Conservation (phyloP, 495 filamentous ascomycete genomes). For the Xylaria palmicola region DNA sequence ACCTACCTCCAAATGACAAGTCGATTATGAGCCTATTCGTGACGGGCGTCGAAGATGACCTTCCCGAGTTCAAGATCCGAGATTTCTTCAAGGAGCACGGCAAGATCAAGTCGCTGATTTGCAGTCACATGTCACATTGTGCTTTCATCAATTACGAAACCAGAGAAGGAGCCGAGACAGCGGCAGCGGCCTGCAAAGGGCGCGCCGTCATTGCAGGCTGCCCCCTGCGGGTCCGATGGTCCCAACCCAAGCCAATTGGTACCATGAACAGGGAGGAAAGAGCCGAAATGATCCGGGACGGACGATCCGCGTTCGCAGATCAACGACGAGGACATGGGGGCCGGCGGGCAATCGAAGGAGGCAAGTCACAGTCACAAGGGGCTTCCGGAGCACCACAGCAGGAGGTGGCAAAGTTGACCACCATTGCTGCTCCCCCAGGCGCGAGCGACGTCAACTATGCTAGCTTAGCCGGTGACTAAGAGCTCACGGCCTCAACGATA, state of each 20-base stretch:
- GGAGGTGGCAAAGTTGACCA: constrained; percentile 47
- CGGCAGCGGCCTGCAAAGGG: constrained; percentile 81
- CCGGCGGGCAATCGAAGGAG: constrained; percentile 33
- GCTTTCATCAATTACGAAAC: constrained; percentile 92
- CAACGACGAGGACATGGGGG: constrained; percentile 28
- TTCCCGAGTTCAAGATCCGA: constrained; percentile 86
- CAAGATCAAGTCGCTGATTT: constrained; percentile 82
- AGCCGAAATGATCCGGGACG: constrained; percentile 69
- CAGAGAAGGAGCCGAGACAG: constrained; percentile 78
- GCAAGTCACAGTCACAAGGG: constrained; percentile 22
- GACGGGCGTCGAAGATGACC: constrained; percentile 92
- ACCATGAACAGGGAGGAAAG: constrained; percentile 83
- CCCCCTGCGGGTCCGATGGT: constrained; percentile 87
- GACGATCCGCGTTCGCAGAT: constrained; percentile 55
- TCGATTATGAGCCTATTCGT: constrained; percentile 90
- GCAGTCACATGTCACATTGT: constrained; percentile 94
- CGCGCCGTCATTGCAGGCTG: constrained; percentile 81
- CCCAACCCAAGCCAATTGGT: constrained; percentile 84
- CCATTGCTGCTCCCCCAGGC: constrained; percentile 82
- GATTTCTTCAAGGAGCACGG: constrained; percentile 88
- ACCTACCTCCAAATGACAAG: constrained; percentile 74
- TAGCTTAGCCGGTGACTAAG: constrained; percentile 76
- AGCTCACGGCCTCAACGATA: neutral
- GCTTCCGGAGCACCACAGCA: constrained; percentile 29
- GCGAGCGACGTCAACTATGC: constrained; percentile 77